Evolutionary conservation across 768 basidiomycete genomes (phyloP).

Genomic region (Collybia sp.): DNA sequence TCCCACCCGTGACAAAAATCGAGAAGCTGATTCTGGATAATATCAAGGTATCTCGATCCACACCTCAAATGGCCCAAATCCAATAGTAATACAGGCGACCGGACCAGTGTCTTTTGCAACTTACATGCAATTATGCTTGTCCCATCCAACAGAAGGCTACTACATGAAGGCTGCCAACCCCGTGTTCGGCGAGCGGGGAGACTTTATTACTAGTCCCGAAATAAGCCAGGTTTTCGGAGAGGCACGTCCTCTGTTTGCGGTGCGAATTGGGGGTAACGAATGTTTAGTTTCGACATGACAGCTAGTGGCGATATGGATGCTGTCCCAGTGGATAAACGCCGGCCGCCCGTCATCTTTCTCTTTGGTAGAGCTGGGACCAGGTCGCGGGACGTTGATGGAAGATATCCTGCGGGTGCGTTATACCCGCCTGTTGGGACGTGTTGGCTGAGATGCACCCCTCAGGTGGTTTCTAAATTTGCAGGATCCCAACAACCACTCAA

Average conservation of each 20-base stretch:
- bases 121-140: constrained; percentile 90
- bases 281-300: constrained; percentile 28
- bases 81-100: constrained; percentile 50
- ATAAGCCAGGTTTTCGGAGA: constrained; percentile 97
- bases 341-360: constrained; percentile 50
- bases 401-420: constrained; percentile 78
- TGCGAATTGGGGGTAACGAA: constrained; percentile 31
- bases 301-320: constrained; percentile 85
- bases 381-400: constrained; percentile 86
- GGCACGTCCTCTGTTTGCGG: constrained; percentile 36
- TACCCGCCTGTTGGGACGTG: background rate
- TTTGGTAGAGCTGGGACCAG: constrained; percentile 90
- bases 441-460: background rate
- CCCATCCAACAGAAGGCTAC: constrained; percentile 89
- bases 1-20: constrained; percentile 31
- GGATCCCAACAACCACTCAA: constrained; percentile 28
- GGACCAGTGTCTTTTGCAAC: constrained; percentile 86
- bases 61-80: background rate
- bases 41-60: constrained; percentile 53
- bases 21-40: constrained; percentile 68
- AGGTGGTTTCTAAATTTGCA: constrained; percentile 53
- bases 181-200: constrained; percentile 83
- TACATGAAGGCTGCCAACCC: constrained; percentile 73
- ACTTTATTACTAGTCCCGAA: constrained; percentile 96
- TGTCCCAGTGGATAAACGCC: constrained; percentile 65